Percentiles rank a stretch among this genome's conserved stretches.
phyloP scores from a whole-genome alignment of 176 grass and related monocot species.

The Juncus inflexus region DNA sequence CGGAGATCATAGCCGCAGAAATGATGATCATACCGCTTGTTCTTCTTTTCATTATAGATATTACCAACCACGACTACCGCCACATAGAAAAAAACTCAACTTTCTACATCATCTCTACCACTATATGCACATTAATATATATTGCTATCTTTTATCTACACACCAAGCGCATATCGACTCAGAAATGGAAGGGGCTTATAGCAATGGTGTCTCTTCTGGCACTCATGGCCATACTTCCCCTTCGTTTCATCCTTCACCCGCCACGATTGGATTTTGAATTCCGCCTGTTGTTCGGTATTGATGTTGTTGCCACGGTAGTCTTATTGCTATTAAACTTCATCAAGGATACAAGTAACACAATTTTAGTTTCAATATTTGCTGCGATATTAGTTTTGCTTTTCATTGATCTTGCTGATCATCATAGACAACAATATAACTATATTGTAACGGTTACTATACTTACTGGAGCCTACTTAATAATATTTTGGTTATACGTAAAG shows the following conservation, averaged over 20 bases:
- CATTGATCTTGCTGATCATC: not conserved
- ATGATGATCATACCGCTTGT: too few relatives aligned
- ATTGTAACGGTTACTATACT: not conserved
- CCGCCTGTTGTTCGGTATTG: not conserved
- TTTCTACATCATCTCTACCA: slow-evolving; percentile 2
- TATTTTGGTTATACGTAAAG: slow-evolving; percentile 4
- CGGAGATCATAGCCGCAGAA: too few relatives aligned
- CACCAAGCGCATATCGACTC: not conserved
- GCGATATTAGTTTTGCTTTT: not conserved
- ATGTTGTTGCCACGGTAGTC: not conserved
- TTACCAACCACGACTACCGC: too few relatives aligned
- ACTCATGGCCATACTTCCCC: not conserved
- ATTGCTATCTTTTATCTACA: not conserved
- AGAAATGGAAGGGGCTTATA: slow-evolving; percentile 5
- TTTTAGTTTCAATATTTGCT: slow-evolving; percentile 4
- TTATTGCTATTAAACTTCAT: slow-evolving; percentile 9
- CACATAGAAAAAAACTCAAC: too few relatives aligned
- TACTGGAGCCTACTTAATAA: not conserved
- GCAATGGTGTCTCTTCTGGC: not conserved
- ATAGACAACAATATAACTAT: not conserved
- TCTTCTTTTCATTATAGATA: too few relatives aligned
- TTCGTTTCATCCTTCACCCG: not conserved
- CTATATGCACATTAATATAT: slow-evolving; percentile 2
- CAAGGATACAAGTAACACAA: not conserved
- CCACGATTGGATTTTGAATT: slow-evolving; percentile 5